Percentiles rank a stretch among this genome's conserved stretches.
Conservation (phyloP, 257 asterid species). For the Lithospermum erythrorhizon region DNA sequence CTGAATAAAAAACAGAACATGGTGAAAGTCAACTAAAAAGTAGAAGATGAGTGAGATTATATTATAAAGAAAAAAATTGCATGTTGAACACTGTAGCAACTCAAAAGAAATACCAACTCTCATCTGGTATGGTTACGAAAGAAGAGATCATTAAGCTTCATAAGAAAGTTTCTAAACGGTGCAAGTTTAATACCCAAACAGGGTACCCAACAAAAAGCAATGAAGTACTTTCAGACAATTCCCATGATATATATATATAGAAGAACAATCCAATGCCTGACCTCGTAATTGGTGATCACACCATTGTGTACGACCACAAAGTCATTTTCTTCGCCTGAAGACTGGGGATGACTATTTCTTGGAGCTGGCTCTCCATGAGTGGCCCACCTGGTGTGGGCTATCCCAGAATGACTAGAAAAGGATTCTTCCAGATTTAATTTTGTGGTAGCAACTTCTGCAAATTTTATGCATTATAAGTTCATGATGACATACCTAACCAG, state of each 20-base stretch:
- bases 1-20: conserved; percentile 27
- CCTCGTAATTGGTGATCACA: conserved; percentile 92
- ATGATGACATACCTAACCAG: not conserved
- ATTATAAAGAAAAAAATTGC: not conserved
- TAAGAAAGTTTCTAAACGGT: too few relatives aligned
- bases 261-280: conserved; percentile 4
- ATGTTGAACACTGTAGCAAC: too few relatives aligned
- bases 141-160: too few relatives aligned
- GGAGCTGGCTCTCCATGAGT: conserved; percentile 99
- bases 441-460: conserved; percentile 66
- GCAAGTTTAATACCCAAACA: too few relatives aligned
- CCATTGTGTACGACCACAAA: conserved; percentile 96
- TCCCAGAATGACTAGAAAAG: conserved; percentile 76
- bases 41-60: not conserved
- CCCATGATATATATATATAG: too few relatives aligned
- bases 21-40: conserved; percentile 3
- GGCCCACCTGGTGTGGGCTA: conserved; percentile 99
- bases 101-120: too few relatives aligned
- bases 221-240: not conserved
- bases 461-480: conserved; percentile 10
- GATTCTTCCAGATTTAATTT: conserved; percentile 79
- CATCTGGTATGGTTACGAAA: too few relatives aligned
- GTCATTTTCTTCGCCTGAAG: conserved; percentile 68
- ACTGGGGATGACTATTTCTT: conserved; percentile 90
- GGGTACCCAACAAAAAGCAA: too few relatives aligned